Conservation (phyloP, 805 yeast species). For the Yarrowia bubula region DNA sequence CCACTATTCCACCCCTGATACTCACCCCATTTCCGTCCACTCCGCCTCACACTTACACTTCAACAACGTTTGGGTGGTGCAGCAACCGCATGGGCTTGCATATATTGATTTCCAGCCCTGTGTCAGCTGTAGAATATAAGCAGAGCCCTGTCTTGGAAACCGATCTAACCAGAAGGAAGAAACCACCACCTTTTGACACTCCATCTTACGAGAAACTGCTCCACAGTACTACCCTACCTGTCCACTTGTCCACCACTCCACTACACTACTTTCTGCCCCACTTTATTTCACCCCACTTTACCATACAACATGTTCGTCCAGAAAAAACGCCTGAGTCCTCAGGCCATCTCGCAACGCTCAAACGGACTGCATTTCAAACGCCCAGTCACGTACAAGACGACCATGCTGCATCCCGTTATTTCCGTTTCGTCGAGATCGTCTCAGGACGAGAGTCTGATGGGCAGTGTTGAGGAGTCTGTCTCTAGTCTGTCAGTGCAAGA, state of each 20-base stretch:
- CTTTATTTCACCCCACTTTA: neutral
- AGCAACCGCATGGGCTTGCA: constrained; percentile 21
- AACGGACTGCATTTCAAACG: constrained; percentile 28
- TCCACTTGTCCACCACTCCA: neutral
- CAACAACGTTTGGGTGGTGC: neutral
- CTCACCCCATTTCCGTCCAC: neutral
- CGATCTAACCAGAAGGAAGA: too few species aligned
- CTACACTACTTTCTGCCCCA: neutral
- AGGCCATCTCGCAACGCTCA: constrained; percentile 26
- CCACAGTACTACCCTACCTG: too few species aligned
- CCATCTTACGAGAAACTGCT: neutral
- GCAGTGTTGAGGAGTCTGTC: neutral
- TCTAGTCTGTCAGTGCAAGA: neutral
- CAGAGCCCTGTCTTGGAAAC: neutral
- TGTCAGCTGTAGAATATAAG: neutral
- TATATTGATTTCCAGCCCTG: constrained; percentile 25
- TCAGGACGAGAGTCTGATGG: constrained; percentile 13
- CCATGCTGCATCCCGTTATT: constrained; percentile 4
- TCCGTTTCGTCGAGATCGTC: constrained; percentile 9
- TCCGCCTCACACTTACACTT: neutral
- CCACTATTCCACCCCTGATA: too few species aligned
- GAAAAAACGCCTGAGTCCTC: constrained; percentile 6
- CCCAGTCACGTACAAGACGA: constrained; percentile 5
- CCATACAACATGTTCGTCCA: neutral
- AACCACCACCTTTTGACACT: neutral